phyloP scores from a whole-genome alignment of 345 rosid species.

The Sonneratia alba region DNA sequence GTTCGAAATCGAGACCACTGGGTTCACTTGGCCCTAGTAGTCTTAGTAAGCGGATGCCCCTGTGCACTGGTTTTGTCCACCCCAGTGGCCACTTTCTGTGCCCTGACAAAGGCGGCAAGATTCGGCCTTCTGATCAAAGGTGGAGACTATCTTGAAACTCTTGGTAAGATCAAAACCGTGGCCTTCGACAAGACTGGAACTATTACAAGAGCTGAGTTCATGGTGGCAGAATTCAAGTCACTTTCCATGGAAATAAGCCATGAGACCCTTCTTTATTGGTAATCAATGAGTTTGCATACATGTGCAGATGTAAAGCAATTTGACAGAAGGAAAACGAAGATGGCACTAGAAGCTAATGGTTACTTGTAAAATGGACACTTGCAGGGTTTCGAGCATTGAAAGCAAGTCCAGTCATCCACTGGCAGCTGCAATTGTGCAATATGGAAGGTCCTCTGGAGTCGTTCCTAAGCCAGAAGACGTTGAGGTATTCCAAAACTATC shows the following conservation, averaged over 20 bases:
- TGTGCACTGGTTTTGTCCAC: conserved; percentile 89
- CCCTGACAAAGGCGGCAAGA: conserved; percentile 76
- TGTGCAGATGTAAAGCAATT: neutral
- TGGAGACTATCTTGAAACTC: conserved; percentile 64
- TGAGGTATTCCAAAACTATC: conserved; percentile 52
- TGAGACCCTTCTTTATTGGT: conserved; percentile 60
- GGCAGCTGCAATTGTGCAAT: conserved; percentile 65
- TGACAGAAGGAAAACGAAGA: neutral
- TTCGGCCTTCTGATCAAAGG: conserved; percentile 83
- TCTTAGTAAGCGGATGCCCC: conserved; percentile 88
- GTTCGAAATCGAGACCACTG: conserved; percentile 36
- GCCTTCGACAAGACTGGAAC: conserved; percentile 96
- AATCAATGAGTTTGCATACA: conserved; percentile 1
- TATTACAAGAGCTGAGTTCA: conserved; percentile 79
- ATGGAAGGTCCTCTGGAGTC: conserved; percentile 44
- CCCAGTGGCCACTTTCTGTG: conserved; percentile 86
- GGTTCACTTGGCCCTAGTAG: conserved; percentile 75
- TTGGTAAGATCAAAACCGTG: conserved; percentile 55
- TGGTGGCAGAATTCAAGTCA: conserved; percentile 50
- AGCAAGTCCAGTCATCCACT: conserved; percentile 91
- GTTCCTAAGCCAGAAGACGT: conserved; percentile 72
- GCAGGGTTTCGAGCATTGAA: conserved; percentile 86
- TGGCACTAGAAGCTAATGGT: neutral
- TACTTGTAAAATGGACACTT: neutral
- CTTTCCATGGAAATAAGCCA: conserved; percentile 31